Evolutionary conservation across 352 stramenopile species (phyloP), one percentile per base, ranked within the genome.

Genomic region (Thalassiosira livingstoniorum): DNA sequence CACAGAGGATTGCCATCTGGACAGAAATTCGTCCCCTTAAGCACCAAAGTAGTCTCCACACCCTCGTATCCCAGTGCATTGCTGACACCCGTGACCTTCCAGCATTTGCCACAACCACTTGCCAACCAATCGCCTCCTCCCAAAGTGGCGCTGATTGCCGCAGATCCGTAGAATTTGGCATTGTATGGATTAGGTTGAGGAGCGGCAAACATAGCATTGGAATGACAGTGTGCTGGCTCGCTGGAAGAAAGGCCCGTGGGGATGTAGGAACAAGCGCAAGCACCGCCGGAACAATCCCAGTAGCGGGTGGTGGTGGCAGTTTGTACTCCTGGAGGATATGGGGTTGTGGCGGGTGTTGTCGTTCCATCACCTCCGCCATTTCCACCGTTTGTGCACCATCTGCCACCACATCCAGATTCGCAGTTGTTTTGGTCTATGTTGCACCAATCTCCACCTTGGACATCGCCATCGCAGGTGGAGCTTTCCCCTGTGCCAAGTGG

Each of bases 141-240:
- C 29, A 87, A 69, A 55, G 27, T 53, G 54, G 64, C 37, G 54
- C 64, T 81, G 34, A 89, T 75, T 0, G 83, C 83, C 51, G 83
- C 83, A 39, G 79, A 32, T 58, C 83, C 83, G 60, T 87, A 89
- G 58, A 80, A 87, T 35, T 63, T 87, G 0, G 83, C 83, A 47
- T 66, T 71, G 70, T 83, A 78, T 10, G 53, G 34, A 62, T 89
- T 89, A 21, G 47, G 53, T 29, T 31, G 18, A 10, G 83, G 83
- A 23, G 83, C 83, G 42, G 18, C 68, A 72, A 89, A 89, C 68
- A 89, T 85, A n/a, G 79, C 83, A 64, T 89, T 89, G 21, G 60
- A 79, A 60, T 89, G 64, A 31, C 82, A 89, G 63, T 79, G 65
- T 4, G 65, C 54, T 0, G 81, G 81, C 45, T 74, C 11, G 0